Percentiles rank a stretch among this genome's conserved stretches.
phyloP scores from a whole-genome alignment of 1,284 basidiomycete genomes.

The Porogramme epimiltina region DNA sequence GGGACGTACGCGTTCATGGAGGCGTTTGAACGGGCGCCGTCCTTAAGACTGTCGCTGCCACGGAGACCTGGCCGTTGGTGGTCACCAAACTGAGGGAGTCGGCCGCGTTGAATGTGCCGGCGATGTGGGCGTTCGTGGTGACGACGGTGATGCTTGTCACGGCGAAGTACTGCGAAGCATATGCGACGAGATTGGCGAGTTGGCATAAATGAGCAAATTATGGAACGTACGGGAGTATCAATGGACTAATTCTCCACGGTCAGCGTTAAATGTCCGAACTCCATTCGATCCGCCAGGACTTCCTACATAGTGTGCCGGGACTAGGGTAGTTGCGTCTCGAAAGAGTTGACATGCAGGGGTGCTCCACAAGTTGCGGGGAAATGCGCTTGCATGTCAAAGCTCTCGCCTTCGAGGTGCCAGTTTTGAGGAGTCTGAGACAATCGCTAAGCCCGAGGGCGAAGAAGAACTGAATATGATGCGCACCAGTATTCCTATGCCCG shows the following conservation, averaged over 20 bases:
- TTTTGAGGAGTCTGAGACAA: constrained; percentile 17
- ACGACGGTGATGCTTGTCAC: constrained; percentile 32
- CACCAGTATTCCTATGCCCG: constrained; percentile 33
- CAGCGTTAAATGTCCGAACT: constrained; percentile 20
- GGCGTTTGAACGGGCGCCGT: constrained; percentile 12
- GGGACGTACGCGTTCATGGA: too few species aligned
- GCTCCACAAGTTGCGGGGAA: constrained; percentile 11
- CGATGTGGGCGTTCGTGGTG: constrained; percentile 39
- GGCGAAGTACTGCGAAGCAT: constrained; percentile 34
- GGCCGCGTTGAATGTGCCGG: constrained; percentile 40
- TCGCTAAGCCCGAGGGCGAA: neutral
- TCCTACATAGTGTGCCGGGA: constrained; percentile 22
- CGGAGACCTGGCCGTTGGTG: constrained; percentile 39
- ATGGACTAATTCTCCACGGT: constrained; percentile 18
- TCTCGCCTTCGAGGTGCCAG: constrained; percentile 9
- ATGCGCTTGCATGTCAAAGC: constrained; percentile 22
- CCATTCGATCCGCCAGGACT: constrained; percentile 14
- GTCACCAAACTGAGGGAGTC: constrained; percentile 39
- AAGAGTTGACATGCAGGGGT: constrained; percentile 13
- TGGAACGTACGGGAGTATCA: constrained; percentile 11
- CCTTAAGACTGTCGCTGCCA: constrained; percentile 37
- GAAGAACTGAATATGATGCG: neutral
- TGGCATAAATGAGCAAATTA: too few species aligned
- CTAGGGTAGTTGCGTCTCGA: constrained; percentile 26
- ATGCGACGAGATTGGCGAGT: too few species aligned